Evolutionary conservation across 805 yeast species (phyloP).

Genomic region (Candida piceae): DNA sequence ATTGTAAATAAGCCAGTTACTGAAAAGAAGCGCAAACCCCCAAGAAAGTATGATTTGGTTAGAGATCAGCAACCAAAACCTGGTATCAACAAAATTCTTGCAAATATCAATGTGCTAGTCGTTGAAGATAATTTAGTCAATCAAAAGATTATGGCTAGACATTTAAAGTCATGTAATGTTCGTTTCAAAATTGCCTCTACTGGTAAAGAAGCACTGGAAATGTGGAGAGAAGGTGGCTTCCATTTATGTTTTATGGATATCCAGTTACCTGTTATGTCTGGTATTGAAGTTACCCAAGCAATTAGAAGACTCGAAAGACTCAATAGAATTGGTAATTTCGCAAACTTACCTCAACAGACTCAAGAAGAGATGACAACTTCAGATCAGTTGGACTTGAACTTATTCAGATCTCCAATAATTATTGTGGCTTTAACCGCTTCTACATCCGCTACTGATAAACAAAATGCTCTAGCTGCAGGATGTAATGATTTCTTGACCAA

Average conservation of each 20-base stretch:
- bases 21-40: neutral
- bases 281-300: conserved; percentile 90
- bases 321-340: conserved; percentile 67
- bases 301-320: conserved; percentile 78
- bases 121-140: conserved; percentile 97
- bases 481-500: conserved; percentile 95
- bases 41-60: conserved; percentile 1
- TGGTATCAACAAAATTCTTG: conserved; percentile 63
- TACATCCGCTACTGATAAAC: conserved; percentile 76
- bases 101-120: conserved; percentile 83
- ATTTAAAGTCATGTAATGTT: conserved; percentile 78
- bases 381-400: conserved; percentile 53
- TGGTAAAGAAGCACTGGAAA: conserved; percentile 92
- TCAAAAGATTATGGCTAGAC: conserved; percentile 85
- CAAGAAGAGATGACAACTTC: conserved; percentile 25
- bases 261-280: conserved; percentile 93
- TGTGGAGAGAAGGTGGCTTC: conserved; percentile 92
- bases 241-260: conserved; percentile 96
- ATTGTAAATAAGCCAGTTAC: neutral
- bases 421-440: conserved; percentile 96
- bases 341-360: conserved; percentile 12
- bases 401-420: conserved; percentile 92
- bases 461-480: conserved; percentile 92
- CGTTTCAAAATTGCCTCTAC: conserved; percentile 83
- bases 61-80: conserved; percentile 20